phyloP scores from a whole-genome alignment of 2,329 filamentous ascomycete genomes.

The Annulohypoxylon truncatum region DNA sequence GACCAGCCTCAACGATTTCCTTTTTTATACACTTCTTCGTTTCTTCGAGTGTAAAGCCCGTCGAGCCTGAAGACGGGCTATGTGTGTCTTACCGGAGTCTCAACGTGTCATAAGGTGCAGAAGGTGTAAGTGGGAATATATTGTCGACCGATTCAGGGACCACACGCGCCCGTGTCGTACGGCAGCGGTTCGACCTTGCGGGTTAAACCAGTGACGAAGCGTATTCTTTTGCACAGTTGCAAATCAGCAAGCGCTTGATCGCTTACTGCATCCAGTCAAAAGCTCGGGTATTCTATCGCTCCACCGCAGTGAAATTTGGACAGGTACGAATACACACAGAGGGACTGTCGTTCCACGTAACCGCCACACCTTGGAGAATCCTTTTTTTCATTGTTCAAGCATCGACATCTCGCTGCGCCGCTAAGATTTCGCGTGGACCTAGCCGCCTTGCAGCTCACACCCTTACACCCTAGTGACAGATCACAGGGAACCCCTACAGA shows the following conservation, averaged over 20 bases:
- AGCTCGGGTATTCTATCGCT: neutral
- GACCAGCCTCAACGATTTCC: slow-evolving; percentile 33
- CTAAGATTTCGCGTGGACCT: slow-evolving; percentile 22
- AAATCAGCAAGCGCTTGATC: slow-evolving; percentile 18
- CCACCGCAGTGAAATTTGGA: slow-evolving; percentile 7
- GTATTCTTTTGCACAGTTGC: slow-evolving; percentile 9
- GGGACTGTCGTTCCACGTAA: slow-evolving; percentile 5
- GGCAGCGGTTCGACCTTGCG: slow-evolving; percentile 28
- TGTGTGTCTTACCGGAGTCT: slow-evolving; percentile 24
- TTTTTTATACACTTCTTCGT: slow-evolving; percentile 2
- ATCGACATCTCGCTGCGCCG: slow-evolving; percentile 30
- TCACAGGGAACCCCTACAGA: slow-evolving; percentile 25
- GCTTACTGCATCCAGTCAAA: slow-evolving; percentile 18
- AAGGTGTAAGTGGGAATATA: slow-evolving; percentile 3
- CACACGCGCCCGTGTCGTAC: slow-evolving; percentile 31
- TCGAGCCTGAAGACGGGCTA: slow-evolving; percentile 17
- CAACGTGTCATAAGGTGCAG: slow-evolving; percentile 27
- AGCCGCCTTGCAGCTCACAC: slow-evolving; percentile 15
- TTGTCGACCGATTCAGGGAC: slow-evolving; percentile 21
- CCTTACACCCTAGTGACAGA: slow-evolving; percentile 30
- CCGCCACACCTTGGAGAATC: slow-evolving; percentile 10
- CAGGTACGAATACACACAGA: slow-evolving; percentile 16
- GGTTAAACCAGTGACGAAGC: slow-evolving; percentile 29
- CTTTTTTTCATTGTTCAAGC: slow-evolving; percentile 4
- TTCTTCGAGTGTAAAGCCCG: neutral